Conservation (phyloP, 305 asterid species). For the Fraxinus sp. region DNA sequence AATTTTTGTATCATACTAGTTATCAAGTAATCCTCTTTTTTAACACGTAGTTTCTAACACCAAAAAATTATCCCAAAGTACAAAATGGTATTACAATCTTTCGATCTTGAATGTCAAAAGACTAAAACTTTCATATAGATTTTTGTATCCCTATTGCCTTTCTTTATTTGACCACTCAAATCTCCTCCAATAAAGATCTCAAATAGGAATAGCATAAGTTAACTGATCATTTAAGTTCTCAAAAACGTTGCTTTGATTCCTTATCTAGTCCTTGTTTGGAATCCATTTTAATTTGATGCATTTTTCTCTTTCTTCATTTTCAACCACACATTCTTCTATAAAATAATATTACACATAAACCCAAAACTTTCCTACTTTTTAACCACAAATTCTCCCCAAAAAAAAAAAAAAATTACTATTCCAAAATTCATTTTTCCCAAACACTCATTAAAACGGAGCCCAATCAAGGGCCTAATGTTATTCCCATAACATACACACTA, state of each 20-base stretch:
- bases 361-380: background rate
- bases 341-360: too few relatives aligned
- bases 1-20: background rate
- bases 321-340: background rate
- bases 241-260: background rate
- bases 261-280: background rate
- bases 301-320: background rate
- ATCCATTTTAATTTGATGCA: background rate
- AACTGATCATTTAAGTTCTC: background rate
- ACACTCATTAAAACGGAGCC: background rate
- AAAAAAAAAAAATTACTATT: background rate
- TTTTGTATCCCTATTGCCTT: background rate
- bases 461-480: background rate
- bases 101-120: constrained; percentile 1
- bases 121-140: background rate
- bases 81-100: background rate
- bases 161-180: background rate
- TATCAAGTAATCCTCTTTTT: background rate
- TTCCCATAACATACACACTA: background rate
- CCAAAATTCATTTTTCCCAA: background rate
- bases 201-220: background rate
- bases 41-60: background rate
- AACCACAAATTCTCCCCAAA: background rate
- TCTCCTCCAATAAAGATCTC: background rate
- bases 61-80: background rate